These are phyloP conservation scores for Striga asiatica DNA, from an alignment of 257 asterid species.

Conservation along the genomic window DNA sequence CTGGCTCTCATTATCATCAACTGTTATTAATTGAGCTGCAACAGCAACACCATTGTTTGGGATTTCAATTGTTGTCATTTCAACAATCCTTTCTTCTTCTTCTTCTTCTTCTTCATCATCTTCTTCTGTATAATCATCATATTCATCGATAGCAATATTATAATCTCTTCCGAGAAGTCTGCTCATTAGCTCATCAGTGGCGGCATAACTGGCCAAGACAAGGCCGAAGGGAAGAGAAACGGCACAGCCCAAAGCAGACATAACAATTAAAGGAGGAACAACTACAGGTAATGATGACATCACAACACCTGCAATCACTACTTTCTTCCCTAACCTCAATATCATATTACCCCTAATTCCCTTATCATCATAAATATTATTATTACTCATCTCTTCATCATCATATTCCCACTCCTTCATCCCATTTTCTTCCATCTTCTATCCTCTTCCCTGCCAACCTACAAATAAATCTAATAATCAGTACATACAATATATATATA, in stretches of 20 bases:
- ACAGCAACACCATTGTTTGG: too few relatives aligned
- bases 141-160: constrained; percentile 21
- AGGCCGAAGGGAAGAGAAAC: constrained; percentile 52
- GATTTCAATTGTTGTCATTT: too few relatives aligned
- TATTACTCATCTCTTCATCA: constrained; percentile 8
- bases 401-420: neutral
- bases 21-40: too few relatives aligned
- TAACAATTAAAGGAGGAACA: constrained; percentile 53
- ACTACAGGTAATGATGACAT: constrained; percentile 58
- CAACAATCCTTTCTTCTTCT: constrained; percentile 7
- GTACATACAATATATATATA: neutral
- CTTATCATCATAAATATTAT: too few relatives aligned
- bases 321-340: constrained; percentile 43
- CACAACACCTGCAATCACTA: constrained; percentile 39
- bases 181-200: constrained; percentile 60
- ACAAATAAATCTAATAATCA: neutral
- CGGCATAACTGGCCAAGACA: constrained; percentile 47
- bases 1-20: too few relatives aligned
- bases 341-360: constrained; percentile 25
- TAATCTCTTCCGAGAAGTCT: too few relatives aligned
- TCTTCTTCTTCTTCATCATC: neutral
- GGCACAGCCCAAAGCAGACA: constrained; percentile 50
- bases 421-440: neutral
- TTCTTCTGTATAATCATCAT: constrained; percentile 9
- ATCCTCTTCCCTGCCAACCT: neutral